Conservation (phyloP, 441 rosid genomes). For the Erodium texanum region DNA sequence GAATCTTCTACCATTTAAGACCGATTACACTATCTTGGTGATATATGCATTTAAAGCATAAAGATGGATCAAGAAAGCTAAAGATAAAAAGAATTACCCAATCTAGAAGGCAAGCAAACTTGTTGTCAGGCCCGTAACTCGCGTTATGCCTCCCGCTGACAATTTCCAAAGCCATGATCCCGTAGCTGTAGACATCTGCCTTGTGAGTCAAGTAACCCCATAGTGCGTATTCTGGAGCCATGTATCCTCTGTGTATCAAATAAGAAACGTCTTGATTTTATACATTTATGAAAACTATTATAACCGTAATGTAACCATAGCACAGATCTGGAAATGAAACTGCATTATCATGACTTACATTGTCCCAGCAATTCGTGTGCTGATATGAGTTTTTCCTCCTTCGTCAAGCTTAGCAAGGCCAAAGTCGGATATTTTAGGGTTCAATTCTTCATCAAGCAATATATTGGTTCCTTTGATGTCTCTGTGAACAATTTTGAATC, state of each 20-base stretch:
- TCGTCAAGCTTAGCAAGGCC: slow-evolving; percentile 60
- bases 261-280: background rate
- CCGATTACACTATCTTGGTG: too few species aligned
- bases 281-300: background rate
- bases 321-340: background rate
- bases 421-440: slow-evolving; percentile 67
- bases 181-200: slow-evolving; percentile 66
- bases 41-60: too few species aligned
- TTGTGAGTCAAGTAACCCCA: slow-evolving; percentile 56
- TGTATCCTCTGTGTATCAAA: slow-evolving; percentile 48
- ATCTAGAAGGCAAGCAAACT: slow-evolving; percentile 45
- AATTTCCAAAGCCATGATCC: slow-evolving; percentile 48
- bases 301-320: background rate
- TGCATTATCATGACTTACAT: slow-evolving; percentile 27
- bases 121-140: slow-evolving; percentile 34
- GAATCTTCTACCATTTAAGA: too few species aligned
- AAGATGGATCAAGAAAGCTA: too few species aligned
- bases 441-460: slow-evolving; percentile 40
- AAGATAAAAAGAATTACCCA: slow-evolving; percentile 49
- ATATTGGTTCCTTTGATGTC: slow-evolving; percentile 66
- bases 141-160: slow-evolving; percentile 47
- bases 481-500: slow-evolving; percentile 56
- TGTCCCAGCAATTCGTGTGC: slow-evolving; percentile 62
- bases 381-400: slow-evolving; percentile 47
- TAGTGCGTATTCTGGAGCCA: slow-evolving; percentile 72